Percentiles rank a stretch among this genome's conserved stretches.
phyloP scores from a whole-genome alignment of 352 stramenopile genomes.

The Pythium aquatile region DNA sequence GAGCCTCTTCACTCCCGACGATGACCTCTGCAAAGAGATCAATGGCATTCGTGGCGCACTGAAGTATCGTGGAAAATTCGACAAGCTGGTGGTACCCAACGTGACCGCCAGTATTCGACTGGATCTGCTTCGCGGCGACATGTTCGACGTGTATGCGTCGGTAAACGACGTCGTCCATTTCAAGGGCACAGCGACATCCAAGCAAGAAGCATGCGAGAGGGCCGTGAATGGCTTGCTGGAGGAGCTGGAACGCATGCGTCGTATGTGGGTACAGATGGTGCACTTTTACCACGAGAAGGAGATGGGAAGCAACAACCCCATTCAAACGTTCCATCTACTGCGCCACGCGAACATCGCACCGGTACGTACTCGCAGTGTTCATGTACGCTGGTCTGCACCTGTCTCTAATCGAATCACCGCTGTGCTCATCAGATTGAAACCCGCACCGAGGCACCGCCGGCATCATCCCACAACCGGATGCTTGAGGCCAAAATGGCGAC shows the following conservation, averaged over 20 bases:
- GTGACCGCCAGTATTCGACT: conserved; percentile 69
- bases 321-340: conserved; percentile 61
- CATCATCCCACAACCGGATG: conserved; percentile 3
- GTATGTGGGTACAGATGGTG: conserved; percentile 60
- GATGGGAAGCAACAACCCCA: conserved; percentile 38
- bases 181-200: conserved; percentile 36
- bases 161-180: conserved; percentile 67
- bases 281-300: conserved; percentile 76
- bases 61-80: conserved; percentile 52
- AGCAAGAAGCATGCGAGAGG: conserved; percentile 62
- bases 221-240: conserved; percentile 58
- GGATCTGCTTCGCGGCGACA: conserved; percentile 53
- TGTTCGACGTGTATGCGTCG: conserved; percentile 54
- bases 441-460: conserved; percentile 1
- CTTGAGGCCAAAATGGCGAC: conserved; percentile 19
- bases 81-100: conserved; percentile 57
- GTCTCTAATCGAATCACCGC: neutral
- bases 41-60: conserved; percentile 48
- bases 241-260: conserved; percentile 51
- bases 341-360: conserved; percentile 62
- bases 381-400: neutral
- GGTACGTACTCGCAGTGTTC: conserved; percentile 28
- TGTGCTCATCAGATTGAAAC: conserved; percentile 14
- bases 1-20: conserved; percentile 67
- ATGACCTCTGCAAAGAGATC: conserved; percentile 66